These are phyloP conservation scores for Thymus quinquecostatus DNA, from an alignment of 257 asterid genomes.

Conservation along the genomic window DNA sequence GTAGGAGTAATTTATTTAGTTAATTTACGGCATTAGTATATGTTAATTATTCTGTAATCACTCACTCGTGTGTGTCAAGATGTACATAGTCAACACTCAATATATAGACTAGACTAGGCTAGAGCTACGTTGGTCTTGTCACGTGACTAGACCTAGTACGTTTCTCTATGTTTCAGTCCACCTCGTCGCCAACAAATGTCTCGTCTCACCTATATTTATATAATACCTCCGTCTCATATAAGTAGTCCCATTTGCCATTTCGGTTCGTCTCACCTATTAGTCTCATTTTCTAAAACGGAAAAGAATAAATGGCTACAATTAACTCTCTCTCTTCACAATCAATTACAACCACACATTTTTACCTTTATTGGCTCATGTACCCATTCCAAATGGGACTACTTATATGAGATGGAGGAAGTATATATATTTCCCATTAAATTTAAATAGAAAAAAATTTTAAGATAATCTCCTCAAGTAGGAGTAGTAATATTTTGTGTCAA, in stretches of 20 bases:
- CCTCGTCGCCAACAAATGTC: constrained; percentile 68
- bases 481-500: constrained; percentile 6
- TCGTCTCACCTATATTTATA: background rate
- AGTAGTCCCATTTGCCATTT: too few species aligned
- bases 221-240: too few species aligned
- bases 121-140: constrained; percentile 54
- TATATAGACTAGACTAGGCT: constrained; percentile 20
- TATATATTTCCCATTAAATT: background rate
- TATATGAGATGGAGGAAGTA: too few species aligned
- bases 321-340: too few species aligned
- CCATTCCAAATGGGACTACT: too few species aligned
- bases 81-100: constrained; percentile 39
- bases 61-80: background rate
- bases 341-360: too few species aligned
- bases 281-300: too few species aligned
- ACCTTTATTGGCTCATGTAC: too few species aligned
- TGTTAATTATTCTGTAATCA: background rate
- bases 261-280: too few species aligned
- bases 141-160: constrained; percentile 48
- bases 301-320: too few species aligned
- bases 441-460: background rate
- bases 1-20: background rate
- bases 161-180: constrained; percentile 36
- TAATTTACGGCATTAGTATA: background rate
- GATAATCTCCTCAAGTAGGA: background rate